A percentile compares a stretch with the other conserved stretches of the same genome.
These are phyloP conservation scores for Jatropha multifida DNA, from an alignment of 441 rosid genomes.

Conservation along the genomic window DNA sequence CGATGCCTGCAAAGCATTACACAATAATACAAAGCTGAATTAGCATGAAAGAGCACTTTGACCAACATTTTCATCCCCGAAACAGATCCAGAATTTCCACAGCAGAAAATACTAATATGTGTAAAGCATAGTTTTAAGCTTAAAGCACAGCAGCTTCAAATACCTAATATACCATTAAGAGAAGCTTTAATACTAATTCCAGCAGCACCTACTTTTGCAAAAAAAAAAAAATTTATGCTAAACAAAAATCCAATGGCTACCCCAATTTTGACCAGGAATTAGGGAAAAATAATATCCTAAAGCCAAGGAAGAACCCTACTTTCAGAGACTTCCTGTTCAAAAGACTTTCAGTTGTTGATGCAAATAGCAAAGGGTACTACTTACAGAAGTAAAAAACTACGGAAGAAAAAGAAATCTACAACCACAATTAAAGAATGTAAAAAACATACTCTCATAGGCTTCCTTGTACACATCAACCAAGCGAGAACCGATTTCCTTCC, in stretches of 20 bases:
- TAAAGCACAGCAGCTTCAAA: background rate
- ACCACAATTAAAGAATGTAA: background rate
- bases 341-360: constrained; percentile 1
- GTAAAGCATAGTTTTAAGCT: background rate
- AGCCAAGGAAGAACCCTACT: background rate
- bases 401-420: background rate
- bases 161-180: background rate
- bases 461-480: constrained; percentile 93
- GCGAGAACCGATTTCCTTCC: constrained; percentile 80
- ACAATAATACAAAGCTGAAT: constrained; percentile 9
- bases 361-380: background rate
- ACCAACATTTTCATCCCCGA: background rate
- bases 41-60: background rate
- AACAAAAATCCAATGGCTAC: background rate
- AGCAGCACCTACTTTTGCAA: background rate
- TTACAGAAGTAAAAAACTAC: background rate
- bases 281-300: background rate
- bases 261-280: background rate
- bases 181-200: background rate
- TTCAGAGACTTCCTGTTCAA: background rate
- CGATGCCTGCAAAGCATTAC: constrained; percentile 46
- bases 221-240: background rate
- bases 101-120: background rate
- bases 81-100: background rate
- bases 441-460: constrained; percentile 76